Base-by-base conservation (phyloP, 2,329 filamentous ascomycete genomes). In the Chaetomiaceae sp. region DNA sequence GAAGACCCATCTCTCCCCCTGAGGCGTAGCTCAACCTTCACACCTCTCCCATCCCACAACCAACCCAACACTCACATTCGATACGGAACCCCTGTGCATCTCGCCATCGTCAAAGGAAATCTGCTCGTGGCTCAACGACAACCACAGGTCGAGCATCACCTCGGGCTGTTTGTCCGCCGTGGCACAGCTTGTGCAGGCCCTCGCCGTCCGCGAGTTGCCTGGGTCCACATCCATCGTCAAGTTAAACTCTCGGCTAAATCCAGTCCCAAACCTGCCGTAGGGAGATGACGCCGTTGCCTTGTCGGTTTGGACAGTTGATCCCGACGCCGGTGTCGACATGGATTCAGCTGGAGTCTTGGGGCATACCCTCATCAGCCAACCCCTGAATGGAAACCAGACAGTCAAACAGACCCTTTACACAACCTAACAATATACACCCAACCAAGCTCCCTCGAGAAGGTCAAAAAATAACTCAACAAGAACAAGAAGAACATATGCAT, bases 1-100 rank as follows among this genome's bases (percentile, higher is more conserved):
- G n/a, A n/a, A n/a, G n/a, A n/a, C n/a, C n/a, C n/a, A n/a, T n/a
- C n/a, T 27, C 25, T 27, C 25, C 10, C 25, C 25, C 10, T 27
- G 6, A 27, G 6, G 2, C 3, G 25, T 27, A 7, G 25, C 25
- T 48, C 39, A 20, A 34, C n/a, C 27, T 7, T 5, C 42, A 30
- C 37, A 51, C 13, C n/a, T 8, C 35, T 23, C 40, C 47, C 41
- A 50, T 19, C 25, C 23, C 2, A 44, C 47, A 50, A 31, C 9
- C 13, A 42, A 35, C 31, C 39, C 21, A 14, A 51, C 23, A 7
- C 16, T 17, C 37, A 47, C 37, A 31, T 38, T 38, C 13, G 39
- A 41, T 6, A 46, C 43, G 7, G 31, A 31, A 2, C 30, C 39
- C 16, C 17, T 30, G 8, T 41, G 39, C 8, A 5, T 20, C 7